Percentiles rank a stretch among this genome's conserved stretches.
Conservation (phyloP, 768 basidiomycete species). For the Rhodotorula toruloides region DNA sequence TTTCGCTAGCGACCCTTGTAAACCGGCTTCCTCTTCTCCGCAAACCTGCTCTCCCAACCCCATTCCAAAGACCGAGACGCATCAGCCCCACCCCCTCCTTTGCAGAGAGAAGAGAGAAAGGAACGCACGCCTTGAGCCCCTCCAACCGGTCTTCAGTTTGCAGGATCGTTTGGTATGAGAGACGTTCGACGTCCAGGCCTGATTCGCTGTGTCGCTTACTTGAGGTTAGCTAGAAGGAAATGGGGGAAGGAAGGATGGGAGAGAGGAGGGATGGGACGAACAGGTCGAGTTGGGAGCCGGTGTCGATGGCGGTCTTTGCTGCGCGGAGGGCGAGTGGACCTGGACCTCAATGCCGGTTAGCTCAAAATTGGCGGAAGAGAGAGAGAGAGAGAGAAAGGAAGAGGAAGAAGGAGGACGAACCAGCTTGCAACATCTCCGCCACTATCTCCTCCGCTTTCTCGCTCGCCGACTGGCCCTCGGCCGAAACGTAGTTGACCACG, state of each 20-base stretch:
- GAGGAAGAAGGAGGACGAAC: not conserved
- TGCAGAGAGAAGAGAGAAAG: no score
- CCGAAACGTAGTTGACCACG: conserved; percentile 27
- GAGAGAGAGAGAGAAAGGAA: not conserved
- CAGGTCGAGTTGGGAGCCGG: conserved; percentile 21
- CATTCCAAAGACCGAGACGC: no score
- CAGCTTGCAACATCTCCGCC: conserved; percentile 20
- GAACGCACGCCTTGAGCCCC: conserved; percentile 64
- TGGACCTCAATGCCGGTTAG: not conserved
- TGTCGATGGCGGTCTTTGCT: conserved; percentile 35
- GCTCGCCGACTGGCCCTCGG: conserved; percentile 15
- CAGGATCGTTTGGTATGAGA: conserved; percentile 74
- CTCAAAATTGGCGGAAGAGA: not conserved
- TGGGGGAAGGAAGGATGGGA: not conserved
- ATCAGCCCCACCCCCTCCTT: not conserved
- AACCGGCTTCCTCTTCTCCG: conserved; percentile 38
- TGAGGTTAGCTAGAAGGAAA: no score
- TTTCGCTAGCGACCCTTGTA: conserved; percentile 26
- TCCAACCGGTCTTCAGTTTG: conserved; percentile 70
- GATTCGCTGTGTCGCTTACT: no score
- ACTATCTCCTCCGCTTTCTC: conserved; percentile 20
- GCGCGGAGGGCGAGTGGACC: conserved; percentile 36
- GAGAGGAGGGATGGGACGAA: conserved; percentile 1
- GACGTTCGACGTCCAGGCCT: conserved; percentile 89
- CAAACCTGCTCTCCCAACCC: no score